Evolutionary conservation across 164 flowering plant species (phyloP), one percentile per base, ranked within the genome.

Genomic region (Nelumbo lutea): DNA sequence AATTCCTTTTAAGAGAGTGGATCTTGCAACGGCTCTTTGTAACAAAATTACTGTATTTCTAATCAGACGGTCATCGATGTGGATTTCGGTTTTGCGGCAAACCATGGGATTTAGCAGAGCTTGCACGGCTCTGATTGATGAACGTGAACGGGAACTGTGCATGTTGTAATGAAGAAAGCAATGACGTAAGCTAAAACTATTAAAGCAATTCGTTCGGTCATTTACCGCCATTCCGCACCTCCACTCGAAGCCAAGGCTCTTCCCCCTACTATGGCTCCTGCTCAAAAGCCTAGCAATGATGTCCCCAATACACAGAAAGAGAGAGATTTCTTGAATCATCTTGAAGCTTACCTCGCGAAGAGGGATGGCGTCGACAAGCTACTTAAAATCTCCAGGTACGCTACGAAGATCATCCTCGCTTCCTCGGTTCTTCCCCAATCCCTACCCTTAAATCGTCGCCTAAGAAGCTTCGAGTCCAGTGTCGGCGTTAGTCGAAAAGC

Each of bases 301-400:
- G 27, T 38, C 0, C 7, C 75, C 2, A 40, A 11, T 44, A 27
- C 77, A 6, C 42, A 71, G 68, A 68, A 71, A 51, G 77, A 78
- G 9, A 67, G 87, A 70, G 96, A 91, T 73, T 85, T 91, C 66
- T 38, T 89, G 43, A 75, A 59, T 72, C 98, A 85, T 65, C 83
- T 91, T 42, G 99, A 95, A 73, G 68, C 76, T 0, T 95, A 88
- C 83, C 84, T 95, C 62, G 87, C 94, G 1, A 90, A 86, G 77
- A 76, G 98, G 68, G 98, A 95, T 61, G 99, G 99, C 62, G 88
- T 95, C 9, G 99, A 95, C 87, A 95, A 95, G 76, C 88, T 90
- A 42, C 88, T 95, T 68, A 95, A 95, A 78, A 90, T 95, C 80
- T 86, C 91, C 44, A 76, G 97, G 27, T 92, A 95, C 88, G 92